Conservation (phyloP, 2,329 filamentous ascomycete genomes). For the Fonsecaea multimorphosa region DNA sequence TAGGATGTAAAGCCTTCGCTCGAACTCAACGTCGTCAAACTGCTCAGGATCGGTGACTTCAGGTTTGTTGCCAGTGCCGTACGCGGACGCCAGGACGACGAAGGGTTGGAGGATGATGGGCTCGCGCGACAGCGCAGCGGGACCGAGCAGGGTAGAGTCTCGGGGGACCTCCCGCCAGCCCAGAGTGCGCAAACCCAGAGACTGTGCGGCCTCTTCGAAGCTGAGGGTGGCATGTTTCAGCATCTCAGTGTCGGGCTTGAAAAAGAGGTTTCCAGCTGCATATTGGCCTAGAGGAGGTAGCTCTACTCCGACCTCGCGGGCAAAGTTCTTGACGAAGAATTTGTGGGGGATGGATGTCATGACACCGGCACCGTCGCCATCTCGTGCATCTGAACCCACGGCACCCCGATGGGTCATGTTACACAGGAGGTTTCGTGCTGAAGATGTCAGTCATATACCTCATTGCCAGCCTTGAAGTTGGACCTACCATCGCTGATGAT, state of each 20-base stretch:
- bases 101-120: slow-evolving; percentile 95
- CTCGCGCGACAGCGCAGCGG: slow-evolving; percentile 90
- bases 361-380: slow-evolving; percentile 97
- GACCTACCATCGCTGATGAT: slow-evolving; percentile 95
- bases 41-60: slow-evolving; percentile 76
- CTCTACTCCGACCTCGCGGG: slow-evolving; percentile 84
- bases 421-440: slow-evolving; percentile 91
- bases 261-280: slow-evolving; percentile 96
- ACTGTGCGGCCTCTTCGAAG: slow-evolving; percentile 92
- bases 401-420: slow-evolving; percentile 99
- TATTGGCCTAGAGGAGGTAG: slow-evolving; percentile 91
- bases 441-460: slow-evolving; percentile 31
- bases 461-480: slow-evolving; percentile 4
- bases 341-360: slow-evolving; percentile 99
- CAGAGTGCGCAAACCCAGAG: slow-evolving; percentile 84
- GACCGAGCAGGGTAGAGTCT: slow-evolving; percentile 90
- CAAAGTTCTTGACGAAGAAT: slow-evolving; percentile 99
- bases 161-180: slow-evolving; percentile 96
- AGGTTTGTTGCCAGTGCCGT: slow-evolving; percentile 80
- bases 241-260: slow-evolving; percentile 92
- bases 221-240: slow-evolving; percentile 87
- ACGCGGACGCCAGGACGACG: slow-evolving; percentile 83
- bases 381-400: slow-evolving; percentile 95
- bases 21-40: slow-evolving; percentile 86
- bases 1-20: slow-evolving; percentile 90